Percentiles rank a stretch among this genome's conserved stretches.
These are phyloP conservation scores for Marsdenia floribunda DNA, from an alignment of 257 asterid species.

Conservation along the genomic window DNA sequence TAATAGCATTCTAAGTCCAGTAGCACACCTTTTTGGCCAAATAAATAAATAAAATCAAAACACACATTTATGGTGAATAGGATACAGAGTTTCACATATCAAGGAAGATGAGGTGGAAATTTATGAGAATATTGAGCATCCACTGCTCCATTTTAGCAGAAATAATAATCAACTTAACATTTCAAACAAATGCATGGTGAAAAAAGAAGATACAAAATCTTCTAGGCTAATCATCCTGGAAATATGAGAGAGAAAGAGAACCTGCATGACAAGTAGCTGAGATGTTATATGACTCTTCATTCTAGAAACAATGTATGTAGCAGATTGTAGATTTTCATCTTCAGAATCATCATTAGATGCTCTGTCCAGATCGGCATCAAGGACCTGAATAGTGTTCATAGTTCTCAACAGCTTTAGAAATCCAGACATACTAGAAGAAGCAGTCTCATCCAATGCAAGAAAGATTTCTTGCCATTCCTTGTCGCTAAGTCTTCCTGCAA, in stretches of 20 bases:
- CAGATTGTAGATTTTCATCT: slow-evolving; percentile 66
- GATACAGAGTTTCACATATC: background rate
- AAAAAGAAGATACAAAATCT: background rate
- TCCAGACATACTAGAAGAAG: slow-evolving; percentile 54
- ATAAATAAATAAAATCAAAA: background rate
- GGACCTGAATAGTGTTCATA: slow-evolving; percentile 57
- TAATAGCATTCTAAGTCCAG: background rate
- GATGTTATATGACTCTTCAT: slow-evolving; percentile 72
- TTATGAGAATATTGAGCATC: background rate
- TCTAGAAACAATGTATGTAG: slow-evolving; percentile 68
- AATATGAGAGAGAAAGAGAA: slow-evolving; percentile 9
- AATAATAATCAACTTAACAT: background rate
- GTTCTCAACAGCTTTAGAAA: slow-evolving; percentile 63
- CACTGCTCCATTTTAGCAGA: background rate
- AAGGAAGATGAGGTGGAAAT: background rate
- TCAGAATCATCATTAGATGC: slow-evolving; percentile 42
- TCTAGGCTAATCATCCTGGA: background rate
- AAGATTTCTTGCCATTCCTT: slow-evolving; percentile 73
- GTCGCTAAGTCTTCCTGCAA: slow-evolving; percentile 50
- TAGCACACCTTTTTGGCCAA: background rate
- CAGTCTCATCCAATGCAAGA: slow-evolving; percentile 57
- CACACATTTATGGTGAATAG: background rate
- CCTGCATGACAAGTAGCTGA: slow-evolving; percentile 75
- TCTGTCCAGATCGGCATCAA: slow-evolving; percentile 46
- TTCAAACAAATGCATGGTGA: background rate